A percentile compares a stretch with the other conserved stretches of the same genome.
Evolutionary conservation across 2,329 filamentous ascomycete genomes (phyloP).

Genomic region (Botrytis fabae): DNA sequence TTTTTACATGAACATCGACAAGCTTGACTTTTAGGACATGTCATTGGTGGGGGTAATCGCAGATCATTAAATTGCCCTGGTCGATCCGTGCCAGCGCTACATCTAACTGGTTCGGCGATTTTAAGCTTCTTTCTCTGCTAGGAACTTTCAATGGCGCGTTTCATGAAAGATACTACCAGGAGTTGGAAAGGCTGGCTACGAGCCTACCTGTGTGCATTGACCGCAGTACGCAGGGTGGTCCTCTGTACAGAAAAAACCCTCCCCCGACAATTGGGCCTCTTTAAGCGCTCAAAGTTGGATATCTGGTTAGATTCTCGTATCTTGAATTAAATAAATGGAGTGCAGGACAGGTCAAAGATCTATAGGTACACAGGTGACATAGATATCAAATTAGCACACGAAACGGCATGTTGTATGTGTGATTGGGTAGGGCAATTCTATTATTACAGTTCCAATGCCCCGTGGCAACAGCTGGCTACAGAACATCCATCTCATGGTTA

Average conservation of each 20-base stretch:
- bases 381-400: neutral
- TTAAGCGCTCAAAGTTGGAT: neutral
- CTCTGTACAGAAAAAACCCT: neutral
- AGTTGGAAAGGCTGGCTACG: constrained; percentile 13
- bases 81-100: neutral
- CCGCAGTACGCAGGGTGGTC: neutral
- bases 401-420: neutral
- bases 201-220: neutral
- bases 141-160: constrained; percentile 1
- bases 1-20: neutral
- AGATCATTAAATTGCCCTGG: neutral
- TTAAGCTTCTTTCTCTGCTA: constrained; percentile 6
- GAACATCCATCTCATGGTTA: neutral
- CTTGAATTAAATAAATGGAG: neutral
- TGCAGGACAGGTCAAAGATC: neutral
- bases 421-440: neutral
- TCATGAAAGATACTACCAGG: neutral
- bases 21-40: neutral
- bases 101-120: neutral
- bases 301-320: neutral
- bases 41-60: constrained; percentile 4
- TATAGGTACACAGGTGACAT: neutral
- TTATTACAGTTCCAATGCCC: neutral
- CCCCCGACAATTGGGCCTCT: neutral
- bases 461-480: neutral